Percentiles rank a stretch among this genome's conserved stretches.
phyloP scores from a whole-genome alignment of 2,329 filamentous ascomycete species.

The Penicillium sclerotiorum region DNA sequence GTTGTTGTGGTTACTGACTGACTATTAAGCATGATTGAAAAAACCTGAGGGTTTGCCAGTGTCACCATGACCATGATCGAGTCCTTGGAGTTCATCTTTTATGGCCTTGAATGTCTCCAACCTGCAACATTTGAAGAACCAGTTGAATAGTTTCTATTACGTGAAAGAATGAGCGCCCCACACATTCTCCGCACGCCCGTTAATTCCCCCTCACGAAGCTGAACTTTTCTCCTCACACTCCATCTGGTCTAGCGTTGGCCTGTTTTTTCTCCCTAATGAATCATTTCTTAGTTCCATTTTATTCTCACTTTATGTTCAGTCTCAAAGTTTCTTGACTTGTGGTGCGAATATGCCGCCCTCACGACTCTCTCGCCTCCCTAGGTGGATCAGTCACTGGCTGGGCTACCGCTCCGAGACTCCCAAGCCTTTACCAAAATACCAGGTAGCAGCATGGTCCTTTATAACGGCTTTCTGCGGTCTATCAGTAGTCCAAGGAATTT shows the following conservation, averaged over 20 bases:
- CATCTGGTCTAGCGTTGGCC: constrained; percentile 6
- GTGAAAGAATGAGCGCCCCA: neutral
- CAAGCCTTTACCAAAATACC: constrained; percentile 26
- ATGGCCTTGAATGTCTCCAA: neutral
- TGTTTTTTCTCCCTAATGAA: neutral
- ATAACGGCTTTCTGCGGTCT: constrained; percentile 31
- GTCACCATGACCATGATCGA: no score
- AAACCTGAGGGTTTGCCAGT: no score
- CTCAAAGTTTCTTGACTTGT: neutral
- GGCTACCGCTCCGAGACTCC: constrained; percentile 28
- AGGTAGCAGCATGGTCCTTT: constrained; percentile 31
- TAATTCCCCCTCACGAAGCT: neutral
- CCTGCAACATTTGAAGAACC: no score
- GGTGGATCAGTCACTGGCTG: constrained; percentile 32
- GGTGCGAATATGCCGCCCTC: constrained; percentile 18
- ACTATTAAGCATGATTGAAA: no score
- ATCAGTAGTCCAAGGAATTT: constrained; percentile 27
- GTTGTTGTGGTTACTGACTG: no score
- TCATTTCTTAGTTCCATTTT: neutral
- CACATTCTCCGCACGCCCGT: neutral
- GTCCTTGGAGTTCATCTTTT: no score
- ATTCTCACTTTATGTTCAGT: neutral
- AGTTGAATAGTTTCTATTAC: constrained; percentile 7
- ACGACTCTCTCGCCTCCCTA: constrained; percentile 28
- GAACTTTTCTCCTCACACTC: constrained; percentile 1